phyloP scores from a whole-genome alignment of 176 grass and related monocot species.

The Saccharum officinarum region DNA sequence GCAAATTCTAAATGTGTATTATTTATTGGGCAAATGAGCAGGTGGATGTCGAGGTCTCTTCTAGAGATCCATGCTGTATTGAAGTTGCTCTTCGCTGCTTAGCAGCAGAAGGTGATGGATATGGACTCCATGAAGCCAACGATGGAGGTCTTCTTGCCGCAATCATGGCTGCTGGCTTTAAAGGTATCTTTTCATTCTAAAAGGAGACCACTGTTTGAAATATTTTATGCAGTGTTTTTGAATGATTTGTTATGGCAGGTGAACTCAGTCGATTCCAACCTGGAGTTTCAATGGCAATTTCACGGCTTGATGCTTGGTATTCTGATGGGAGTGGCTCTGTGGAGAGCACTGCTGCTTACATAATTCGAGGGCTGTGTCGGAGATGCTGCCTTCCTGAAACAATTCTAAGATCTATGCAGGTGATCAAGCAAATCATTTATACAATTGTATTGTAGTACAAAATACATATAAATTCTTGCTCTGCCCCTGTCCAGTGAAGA shows the following conservation, averaged over 20 bases:
- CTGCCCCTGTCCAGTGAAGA: not conserved
- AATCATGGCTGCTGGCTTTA: slow-evolving; percentile 85
- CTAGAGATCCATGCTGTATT: slow-evolving; percentile 82
- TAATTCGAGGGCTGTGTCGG: slow-evolving; percentile 78
- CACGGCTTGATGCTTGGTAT: slow-evolving; percentile 96
- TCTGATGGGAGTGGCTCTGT: slow-evolving; percentile 61
- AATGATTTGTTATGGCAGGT: slow-evolving; percentile 49
- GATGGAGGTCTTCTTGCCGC: slow-evolving; percentile 92
- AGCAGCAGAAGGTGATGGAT: slow-evolving; percentile 77
- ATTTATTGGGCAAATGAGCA: slow-evolving; percentile 48
- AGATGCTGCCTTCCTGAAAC: slow-evolving; percentile 92
- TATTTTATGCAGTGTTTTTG: not conserved
- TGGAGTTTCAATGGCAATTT: slow-evolving; percentile 94
- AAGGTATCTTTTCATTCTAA: slow-evolving; percentile 56
- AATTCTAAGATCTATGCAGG: slow-evolving; percentile 96
- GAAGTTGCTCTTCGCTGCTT: slow-evolving; percentile 72
- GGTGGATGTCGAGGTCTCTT: slow-evolving; percentile 65
- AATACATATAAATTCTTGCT: not conserved
- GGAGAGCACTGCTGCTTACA: slow-evolving; percentile 64
- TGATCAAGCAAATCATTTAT: slow-evolving; percentile 29
- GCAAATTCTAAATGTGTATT: slow-evolving; percentile 14
- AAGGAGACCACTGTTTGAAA: not conserved
- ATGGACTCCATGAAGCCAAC: slow-evolving; percentile 80
- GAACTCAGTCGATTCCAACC: slow-evolving; percentile 93
- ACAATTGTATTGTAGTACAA: too few relatives aligned